phyloP scores from a whole-genome alignment of 2,329 filamentous ascomycete genomes.

The Biscogniauxia mediterranea region DNA sequence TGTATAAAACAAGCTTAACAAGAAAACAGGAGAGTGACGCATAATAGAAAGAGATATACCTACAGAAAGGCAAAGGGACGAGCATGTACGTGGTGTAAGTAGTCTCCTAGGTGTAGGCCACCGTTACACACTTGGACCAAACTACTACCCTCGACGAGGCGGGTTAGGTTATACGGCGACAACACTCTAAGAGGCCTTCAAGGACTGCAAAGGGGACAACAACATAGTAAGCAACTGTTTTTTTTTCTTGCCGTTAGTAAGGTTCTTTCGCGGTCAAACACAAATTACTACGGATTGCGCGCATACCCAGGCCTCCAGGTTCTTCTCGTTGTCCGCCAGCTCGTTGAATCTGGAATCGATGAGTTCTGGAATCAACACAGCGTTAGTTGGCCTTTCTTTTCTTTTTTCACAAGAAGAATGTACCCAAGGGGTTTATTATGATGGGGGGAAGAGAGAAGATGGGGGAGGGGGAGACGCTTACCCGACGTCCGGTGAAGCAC shows the following conservation, averaged over 20 bases:
- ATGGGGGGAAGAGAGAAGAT: no score
- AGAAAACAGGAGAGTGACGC: no score
- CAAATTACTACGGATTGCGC: background rate
- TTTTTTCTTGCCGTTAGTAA: background rate
- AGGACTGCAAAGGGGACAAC: constrained; percentile 15
- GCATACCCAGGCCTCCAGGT: constrained; percentile 16
- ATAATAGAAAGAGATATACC: no score
- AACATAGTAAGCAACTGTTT: constrained; percentile 13
- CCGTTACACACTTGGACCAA: background rate
- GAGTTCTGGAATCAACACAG: constrained; percentile 7
- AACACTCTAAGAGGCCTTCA: background rate
- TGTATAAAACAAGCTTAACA: no score
- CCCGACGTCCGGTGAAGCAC: constrained; percentile 14
- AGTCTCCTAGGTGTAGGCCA: no score
- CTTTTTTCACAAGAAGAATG: no score
- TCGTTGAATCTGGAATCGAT: constrained; percentile 12
- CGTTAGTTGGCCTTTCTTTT: background rate
- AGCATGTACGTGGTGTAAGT: no score
- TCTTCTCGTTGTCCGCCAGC: constrained; percentile 9
- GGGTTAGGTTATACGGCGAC: no score
- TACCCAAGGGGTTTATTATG: no score
- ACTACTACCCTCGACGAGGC: background rate
- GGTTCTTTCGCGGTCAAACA: background rate
- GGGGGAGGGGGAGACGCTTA: background rate
- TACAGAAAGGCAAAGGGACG: no score